Conservation (phyloP, 306 rosid species). For the Prunus fruticosa region DNA sequence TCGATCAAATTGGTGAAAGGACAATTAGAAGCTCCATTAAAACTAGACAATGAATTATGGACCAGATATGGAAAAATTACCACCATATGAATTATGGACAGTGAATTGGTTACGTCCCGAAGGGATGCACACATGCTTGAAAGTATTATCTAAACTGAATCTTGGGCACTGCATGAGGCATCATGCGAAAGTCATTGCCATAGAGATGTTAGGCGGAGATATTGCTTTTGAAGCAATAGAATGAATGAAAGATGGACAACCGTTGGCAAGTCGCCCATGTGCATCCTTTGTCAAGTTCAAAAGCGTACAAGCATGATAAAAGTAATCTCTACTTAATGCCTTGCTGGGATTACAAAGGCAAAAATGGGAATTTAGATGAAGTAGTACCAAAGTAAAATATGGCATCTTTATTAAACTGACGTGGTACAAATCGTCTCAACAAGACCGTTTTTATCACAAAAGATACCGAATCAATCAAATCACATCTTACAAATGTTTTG, state of each 20-base stretch:
- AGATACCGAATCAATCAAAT: conserved; percentile 20
- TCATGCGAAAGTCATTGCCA: too few relatives aligned
- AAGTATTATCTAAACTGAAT: too few relatives aligned
- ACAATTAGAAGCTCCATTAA: background rate
- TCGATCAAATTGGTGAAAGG: background rate
- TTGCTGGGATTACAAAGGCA: background rate
- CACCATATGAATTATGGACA: background rate
- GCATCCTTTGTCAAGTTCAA: background rate
- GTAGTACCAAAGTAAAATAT: background rate
- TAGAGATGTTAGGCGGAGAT: too few relatives aligned
- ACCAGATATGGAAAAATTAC: background rate
- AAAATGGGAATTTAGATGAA: too few relatives aligned
- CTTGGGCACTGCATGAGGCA: too few relatives aligned
- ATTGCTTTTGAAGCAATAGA: background rate
- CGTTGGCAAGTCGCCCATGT: background rate
- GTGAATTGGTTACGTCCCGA: background rate
- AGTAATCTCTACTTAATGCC: background rate
- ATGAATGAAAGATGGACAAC: background rate
- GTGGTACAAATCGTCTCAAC: background rate
- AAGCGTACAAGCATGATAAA: background rate
- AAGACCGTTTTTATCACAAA: background rate
- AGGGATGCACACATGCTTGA: too few relatives aligned
- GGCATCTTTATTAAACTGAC: background rate
- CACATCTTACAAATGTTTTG: conserved; percentile 22
- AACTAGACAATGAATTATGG: background rate